Base-by-base conservation (phyloP, 148 eudicot species). In the Vaccinium darrowii region DNA sequence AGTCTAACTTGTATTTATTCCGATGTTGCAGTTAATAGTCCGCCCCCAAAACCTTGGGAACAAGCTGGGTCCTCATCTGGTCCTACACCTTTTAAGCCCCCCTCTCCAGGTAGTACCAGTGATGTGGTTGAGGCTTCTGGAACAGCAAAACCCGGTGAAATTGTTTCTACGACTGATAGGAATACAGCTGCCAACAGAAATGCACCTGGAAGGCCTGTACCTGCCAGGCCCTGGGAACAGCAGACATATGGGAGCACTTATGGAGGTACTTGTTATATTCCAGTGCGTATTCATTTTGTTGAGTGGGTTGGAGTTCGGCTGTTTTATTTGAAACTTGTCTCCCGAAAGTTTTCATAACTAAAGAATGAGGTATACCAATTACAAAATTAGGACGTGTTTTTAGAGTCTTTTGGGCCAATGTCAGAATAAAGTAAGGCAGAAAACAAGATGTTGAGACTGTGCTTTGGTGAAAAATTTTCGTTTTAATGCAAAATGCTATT, bases 11-110 rank as follows among this genome's bases (percentile, higher is more conserved):
- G 36, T 39, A 2, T n/a, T 81, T 12, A 49, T 84, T 73, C 62
- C 50, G 30, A 62, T 43, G 13, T 65, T 84, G 80, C 89, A 95
- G 99, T 86, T 82, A 86, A 74, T 87, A 81, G 90, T 77, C 90
- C 98, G 77, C 98, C 98, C 33, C 94, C 96, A 76, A 97, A 97
- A 88, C 99, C 99, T 27, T 97, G 99, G 99, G 99, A 97, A 90
- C 91, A 92, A 91, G 87, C 94, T 69, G 98, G 94, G 8, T 88
- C 98, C 19, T 92, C 98, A 15, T 94, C 98, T 80, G 98, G 98
- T 58, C 95, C 98, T 52, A 93, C 94, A 57, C 99, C 99, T 14
- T 97, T 97, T 78, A 97, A 90, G 81, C 98, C 98, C 65, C 90
- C 99, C 15, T 93, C 98, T 84, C 83, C 96, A 62, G 98, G 98